These are phyloP conservation scores for Argentina anserina DNA, from an alignment of 306 rosid genomes.

Conservation along the genomic window DNA sequence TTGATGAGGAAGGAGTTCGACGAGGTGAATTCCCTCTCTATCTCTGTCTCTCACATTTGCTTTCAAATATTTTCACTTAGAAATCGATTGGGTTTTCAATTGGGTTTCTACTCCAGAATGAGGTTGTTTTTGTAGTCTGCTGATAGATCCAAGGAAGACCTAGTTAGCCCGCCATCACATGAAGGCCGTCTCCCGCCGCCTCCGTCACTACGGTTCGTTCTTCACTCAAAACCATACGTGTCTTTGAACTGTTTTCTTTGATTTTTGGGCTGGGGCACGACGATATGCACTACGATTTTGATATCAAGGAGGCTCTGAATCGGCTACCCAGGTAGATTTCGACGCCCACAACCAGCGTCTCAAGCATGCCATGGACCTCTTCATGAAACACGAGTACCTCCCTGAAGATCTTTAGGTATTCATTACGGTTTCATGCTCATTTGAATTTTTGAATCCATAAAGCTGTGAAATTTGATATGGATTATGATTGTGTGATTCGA, in stretches of 20 bases:
- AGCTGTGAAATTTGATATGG: neutral
- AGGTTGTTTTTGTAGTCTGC: slow-evolving; percentile 53
- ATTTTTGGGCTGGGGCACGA: slow-evolving; percentile 77
- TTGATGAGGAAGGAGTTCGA: too few relatives aligned
- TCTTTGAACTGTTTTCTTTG: slow-evolving; percentile 1
- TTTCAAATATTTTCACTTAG: too few relatives aligned
- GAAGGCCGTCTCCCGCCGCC: slow-evolving; percentile 74
- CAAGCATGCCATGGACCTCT: slow-evolving; percentile 93
- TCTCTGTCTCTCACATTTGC: too few relatives aligned
- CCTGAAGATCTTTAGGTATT: slow-evolving; percentile 83
- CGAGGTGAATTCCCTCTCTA: too few relatives aligned
- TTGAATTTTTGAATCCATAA: neutral
- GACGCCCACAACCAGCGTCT: slow-evolving; percentile 93
- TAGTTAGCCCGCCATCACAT: slow-evolving; percentile 83
- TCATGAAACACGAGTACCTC: slow-evolving; percentile 93
- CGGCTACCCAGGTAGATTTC: slow-evolving; percentile 87
- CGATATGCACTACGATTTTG: slow-evolving; percentile 79
- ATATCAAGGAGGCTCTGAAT: slow-evolving; percentile 83
- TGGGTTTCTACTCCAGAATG: too few relatives aligned
- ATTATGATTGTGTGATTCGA: too few relatives aligned
- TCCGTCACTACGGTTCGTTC: slow-evolving; percentile 62
- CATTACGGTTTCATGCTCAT: neutral
- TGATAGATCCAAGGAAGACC: slow-evolving; percentile 74
- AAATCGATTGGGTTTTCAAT: too few relatives aligned
- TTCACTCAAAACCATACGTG: slow-evolving; percentile 30